Evolutionary conservation across 139 green algal species (phyloP).

Genomic region (Chlorella sp.): DNA sequence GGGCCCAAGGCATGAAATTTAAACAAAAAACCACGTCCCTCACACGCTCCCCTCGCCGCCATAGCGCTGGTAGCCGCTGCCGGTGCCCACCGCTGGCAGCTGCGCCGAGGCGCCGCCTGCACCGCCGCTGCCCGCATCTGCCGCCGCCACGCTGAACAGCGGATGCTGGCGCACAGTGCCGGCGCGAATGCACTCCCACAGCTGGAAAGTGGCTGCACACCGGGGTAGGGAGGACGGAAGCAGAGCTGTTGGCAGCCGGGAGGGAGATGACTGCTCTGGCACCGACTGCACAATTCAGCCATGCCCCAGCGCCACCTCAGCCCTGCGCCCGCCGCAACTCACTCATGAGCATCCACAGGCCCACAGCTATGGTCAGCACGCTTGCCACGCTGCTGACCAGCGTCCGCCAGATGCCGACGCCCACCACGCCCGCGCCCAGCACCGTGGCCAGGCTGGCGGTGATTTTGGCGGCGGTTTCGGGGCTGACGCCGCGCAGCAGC

Average conservation of each 20-base stretch:
- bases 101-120: not conserved
- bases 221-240: not conserved
- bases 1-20: not conserved
- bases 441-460: conserved; percentile 44
- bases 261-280: not conserved
- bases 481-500: conserved; percentile 48
- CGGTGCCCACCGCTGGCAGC: not conserved
- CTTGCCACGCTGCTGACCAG: not conserved
- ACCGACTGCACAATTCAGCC: not conserved
- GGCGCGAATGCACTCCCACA: conserved; percentile 43
- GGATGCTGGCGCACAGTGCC: conserved; percentile 57
- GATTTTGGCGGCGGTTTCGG: conserved; percentile 37
- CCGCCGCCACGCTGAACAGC: conserved; percentile 48
- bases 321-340: not conserved
- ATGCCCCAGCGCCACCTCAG: too few species aligned
- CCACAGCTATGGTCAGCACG: conserved; percentile 2
- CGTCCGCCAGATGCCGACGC: conserved; percentile 7
- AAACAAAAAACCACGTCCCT: not conserved
- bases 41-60: not conserved
- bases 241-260: not conserved
- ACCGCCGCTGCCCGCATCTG: not conserved
- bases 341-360: conserved; percentile 2
- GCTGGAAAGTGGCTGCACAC: conserved; percentile 42
- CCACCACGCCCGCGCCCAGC: conserved; percentile 16
- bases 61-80: conserved; percentile 1